Evolutionary conservation across 495 filamentous ascomycete species (phyloP).

Genomic region (Talaromyces stipitatus): DNA sequence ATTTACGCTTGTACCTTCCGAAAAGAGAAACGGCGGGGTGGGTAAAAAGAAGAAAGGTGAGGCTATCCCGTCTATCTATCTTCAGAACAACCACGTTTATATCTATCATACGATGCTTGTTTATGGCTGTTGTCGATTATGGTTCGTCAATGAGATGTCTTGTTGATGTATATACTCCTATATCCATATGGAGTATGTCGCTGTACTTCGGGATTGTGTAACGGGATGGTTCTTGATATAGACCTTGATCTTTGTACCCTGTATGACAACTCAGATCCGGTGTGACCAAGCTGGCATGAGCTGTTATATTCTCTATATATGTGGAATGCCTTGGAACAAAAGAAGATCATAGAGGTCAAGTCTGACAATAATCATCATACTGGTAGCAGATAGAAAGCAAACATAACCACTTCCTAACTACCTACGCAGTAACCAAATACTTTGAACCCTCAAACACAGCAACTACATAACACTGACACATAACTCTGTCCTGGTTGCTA

Average conservation of each 20-base stretch:
- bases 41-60: background rate
- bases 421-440: too few relatives aligned
- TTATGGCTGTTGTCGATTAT: background rate
- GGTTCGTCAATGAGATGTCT: too few relatives aligned
- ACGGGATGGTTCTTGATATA: background rate
- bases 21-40: background rate
- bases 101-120: background rate
- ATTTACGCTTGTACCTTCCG: slow-evolving; percentile 4
- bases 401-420: too few relatives aligned
- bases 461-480: background rate
- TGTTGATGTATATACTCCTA: background rate
- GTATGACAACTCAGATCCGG: background rate
- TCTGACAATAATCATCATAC: too few relatives aligned
- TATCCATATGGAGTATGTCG: background rate
- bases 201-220: background rate
- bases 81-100: background rate
- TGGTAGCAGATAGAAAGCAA: too few relatives aligned
- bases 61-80: background rate
- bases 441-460: too few relatives aligned
- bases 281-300: too few relatives aligned
- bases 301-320: too few relatives aligned
- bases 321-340: too few relatives aligned
- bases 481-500: background rate
- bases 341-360: too few relatives aligned
- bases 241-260: background rate